Evolutionary conservation across 2,329 filamentous ascomycete genomes (phyloP).

Genomic region (Claviceps sp.): DNA sequence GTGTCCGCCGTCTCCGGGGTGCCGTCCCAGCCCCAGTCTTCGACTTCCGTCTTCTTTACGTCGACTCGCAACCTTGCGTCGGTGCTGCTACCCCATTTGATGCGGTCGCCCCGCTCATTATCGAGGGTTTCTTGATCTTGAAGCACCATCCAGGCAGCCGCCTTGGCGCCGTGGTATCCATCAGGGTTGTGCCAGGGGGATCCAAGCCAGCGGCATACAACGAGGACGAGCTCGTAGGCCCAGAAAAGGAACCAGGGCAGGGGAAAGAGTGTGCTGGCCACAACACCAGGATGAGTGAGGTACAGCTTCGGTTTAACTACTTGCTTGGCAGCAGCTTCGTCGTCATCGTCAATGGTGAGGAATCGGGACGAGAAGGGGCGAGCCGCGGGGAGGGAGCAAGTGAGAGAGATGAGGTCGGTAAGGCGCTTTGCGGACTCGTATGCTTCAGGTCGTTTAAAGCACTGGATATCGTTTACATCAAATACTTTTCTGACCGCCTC

Average conservation of each 20-base stretch:
- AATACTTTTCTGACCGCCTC: conserved; percentile 49
- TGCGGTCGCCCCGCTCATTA: conserved; percentile 34
- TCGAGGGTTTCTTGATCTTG: conserved; percentile 50
- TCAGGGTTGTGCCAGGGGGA: conserved; percentile 76
- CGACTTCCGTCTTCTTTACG: conserved; percentile 67
- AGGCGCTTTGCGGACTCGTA: conserved; percentile 85
- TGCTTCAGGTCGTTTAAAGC: conserved; percentile 43
- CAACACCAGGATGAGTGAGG: conserved; percentile 74
- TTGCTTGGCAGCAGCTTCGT: conserved; percentile 3
- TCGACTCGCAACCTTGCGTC: conserved; percentile 42
- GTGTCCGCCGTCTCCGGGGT: conserved; percentile 32
- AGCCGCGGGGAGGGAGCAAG: conserved; percentile 52
- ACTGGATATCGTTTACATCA: conserved; percentile 61
- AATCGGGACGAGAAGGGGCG: conserved; percentile 43
- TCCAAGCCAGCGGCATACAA: conserved; percentile 61
- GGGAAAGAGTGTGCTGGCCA: conserved; percentile 68
- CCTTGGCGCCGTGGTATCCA: conserved; percentile 63
- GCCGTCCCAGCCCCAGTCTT: conserved; percentile 70
- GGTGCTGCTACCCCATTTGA: conserved; percentile 77
- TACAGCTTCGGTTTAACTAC: conserved; percentile 49
- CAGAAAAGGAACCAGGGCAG: conserved; percentile 56
- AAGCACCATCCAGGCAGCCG: conserved; percentile 68
- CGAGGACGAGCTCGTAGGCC: conserved; percentile 54
- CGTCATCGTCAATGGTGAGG: conserved; percentile 25
- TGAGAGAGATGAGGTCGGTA: conserved; percentile 71